A percentile compares a stretch with the other conserved stretches of the same genome.
Conservation (phyloP, 2,329 filamentous ascomycete species). For the Cryphonectria japonica region DNA sequence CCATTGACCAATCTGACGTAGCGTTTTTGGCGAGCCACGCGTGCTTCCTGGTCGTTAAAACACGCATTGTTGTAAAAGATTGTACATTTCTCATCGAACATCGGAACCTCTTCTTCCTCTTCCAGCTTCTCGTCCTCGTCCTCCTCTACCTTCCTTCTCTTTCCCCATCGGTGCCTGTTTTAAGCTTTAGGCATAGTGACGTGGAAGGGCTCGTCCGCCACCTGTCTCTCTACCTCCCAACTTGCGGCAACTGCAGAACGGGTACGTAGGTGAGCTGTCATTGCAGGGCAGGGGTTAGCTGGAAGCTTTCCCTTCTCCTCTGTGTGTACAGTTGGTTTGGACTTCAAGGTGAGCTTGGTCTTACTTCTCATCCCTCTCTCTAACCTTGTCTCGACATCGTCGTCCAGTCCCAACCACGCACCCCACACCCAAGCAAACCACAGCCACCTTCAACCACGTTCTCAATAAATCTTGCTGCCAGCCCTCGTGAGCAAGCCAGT, state of each 20-base stretch:
- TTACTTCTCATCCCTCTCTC: not conserved
- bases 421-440: not conserved
- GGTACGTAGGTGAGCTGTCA: not conserved
- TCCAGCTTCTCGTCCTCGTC: not conserved
- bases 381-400: not conserved
- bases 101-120: not conserved
- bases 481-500: not conserved
- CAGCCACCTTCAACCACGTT: not conserved
- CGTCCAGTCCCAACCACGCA: too few relatives aligned
- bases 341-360: not conserved
- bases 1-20: conserved; percentile 1
- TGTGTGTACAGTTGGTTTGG: not conserved
- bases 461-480: not conserved
- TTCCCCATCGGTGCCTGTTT: not conserved
- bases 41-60: not conserved
- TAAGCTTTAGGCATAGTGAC: not conserved
- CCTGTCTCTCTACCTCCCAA: not conserved
- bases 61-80: not conserved
- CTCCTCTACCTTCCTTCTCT: not conserved
- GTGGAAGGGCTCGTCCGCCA: not conserved
- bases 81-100: not conserved
- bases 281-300: not conserved
- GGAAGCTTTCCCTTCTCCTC: not conserved
- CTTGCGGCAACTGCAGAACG: not conserved
- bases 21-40: not conserved